Evolutionary conservation across 805 yeast genomes (phyloP).

Genomic region (Ogataea nonfermentans): DNA sequence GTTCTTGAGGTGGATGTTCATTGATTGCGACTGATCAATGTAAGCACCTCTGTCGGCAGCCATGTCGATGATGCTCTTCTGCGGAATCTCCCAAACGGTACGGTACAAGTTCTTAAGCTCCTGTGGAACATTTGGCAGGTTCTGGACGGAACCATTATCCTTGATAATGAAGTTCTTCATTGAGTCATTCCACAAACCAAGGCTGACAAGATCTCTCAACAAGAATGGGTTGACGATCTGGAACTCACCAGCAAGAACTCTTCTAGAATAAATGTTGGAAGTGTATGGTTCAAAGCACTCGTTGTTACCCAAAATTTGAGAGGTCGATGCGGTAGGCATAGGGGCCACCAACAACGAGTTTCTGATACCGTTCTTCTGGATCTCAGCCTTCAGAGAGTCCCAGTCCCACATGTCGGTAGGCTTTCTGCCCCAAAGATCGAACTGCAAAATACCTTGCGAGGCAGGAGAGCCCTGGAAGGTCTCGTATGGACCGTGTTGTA

Average conservation of each 20-base stretch:
- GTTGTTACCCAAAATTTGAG: slow-evolving; percentile 59
- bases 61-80: slow-evolving; percentile 56
- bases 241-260: slow-evolving; percentile 64
- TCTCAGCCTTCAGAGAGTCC: slow-evolving; percentile 50
- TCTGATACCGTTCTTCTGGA: slow-evolving; percentile 51
- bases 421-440: slow-evolving; percentile 57
- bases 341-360: slow-evolving; percentile 62
- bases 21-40: slow-evolving; percentile 89
- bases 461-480: slow-evolving; percentile 58
- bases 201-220: slow-evolving; percentile 55
- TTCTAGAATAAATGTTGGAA: slow-evolving; percentile 59
- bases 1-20: slow-evolving; percentile 85
- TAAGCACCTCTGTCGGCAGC: slow-evolving; percentile 78
- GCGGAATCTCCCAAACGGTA: slow-evolving; percentile 63
- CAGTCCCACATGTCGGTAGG: slow-evolving; percentile 60
- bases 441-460: slow-evolving; percentile 55
- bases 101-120: slow-evolving; percentile 53
- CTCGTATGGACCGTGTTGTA: slow-evolving; percentile 49
- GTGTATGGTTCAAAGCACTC: slow-evolving; percentile 66
- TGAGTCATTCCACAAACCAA: slow-evolving; percentile 56
- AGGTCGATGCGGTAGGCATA: slow-evolving; percentile 68
- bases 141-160: slow-evolving; percentile 58
- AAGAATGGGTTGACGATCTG: slow-evolving; percentile 61
- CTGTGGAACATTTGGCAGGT: slow-evolving; percentile 52
- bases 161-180: slow-evolving; percentile 56